phyloP scores from a whole-genome alignment of 495 filamentous ascomycete genomes.

The Echria macrotheca region DNA sequence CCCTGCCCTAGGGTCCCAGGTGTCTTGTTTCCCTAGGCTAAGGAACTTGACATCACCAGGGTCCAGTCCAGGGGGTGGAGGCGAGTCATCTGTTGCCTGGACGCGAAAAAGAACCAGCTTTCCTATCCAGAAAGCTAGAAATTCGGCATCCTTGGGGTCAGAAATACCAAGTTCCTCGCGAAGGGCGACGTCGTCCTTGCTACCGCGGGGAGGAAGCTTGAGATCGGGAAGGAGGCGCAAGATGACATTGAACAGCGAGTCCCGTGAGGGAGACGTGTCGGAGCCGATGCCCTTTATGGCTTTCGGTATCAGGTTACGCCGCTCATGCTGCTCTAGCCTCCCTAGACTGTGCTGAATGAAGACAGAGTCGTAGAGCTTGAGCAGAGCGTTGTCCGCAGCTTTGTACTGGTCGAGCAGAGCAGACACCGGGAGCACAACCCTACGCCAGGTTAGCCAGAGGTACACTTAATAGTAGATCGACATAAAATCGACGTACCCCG shows the following conservation, averaged over 20 bases:
- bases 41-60: constrained; percentile 70
- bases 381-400: constrained; percentile 58
- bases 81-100: constrained; percentile 26
- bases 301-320: constrained; percentile 59
- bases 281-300: constrained; percentile 68
- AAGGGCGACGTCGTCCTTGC: constrained; percentile 66
- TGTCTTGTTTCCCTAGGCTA: constrained; percentile 58
- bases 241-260: constrained; percentile 74
- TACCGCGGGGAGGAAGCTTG: constrained; percentile 67
- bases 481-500: constrained; percentile 27
- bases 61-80: constrained; percentile 61
- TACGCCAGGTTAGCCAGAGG: constrained; percentile 16
- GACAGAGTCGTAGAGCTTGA: constrained; percentile 82
- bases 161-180: constrained; percentile 62
- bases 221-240: constrained; percentile 68
- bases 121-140: constrained; percentile 70
- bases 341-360: constrained; percentile 85
- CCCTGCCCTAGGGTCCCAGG: constrained; percentile 58
- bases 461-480: background rate
- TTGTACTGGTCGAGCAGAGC: constrained; percentile 88
- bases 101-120: constrained; percentile 67
- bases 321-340: constrained; percentile 50
- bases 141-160: constrained; percentile 58
- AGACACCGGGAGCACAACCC: constrained; percentile 77
- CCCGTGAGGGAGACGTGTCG: constrained; percentile 42